Evolutionary conservation across 805 yeast genomes (phyloP), one percentile per base, ranked within the genome.

Genomic region (Candida xyloterini): DNA sequence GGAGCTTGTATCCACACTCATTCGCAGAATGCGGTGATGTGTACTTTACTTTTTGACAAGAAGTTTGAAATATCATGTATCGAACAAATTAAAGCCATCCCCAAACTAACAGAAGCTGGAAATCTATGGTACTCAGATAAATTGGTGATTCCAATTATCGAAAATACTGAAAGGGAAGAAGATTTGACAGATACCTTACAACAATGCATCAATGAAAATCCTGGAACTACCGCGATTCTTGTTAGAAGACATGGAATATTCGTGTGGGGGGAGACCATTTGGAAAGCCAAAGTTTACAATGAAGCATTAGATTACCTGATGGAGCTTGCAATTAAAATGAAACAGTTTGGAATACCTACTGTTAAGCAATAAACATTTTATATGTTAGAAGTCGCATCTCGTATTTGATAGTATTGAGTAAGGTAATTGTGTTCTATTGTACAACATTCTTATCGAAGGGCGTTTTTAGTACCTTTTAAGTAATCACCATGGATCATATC

Each of bases 1-100:
- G 95, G 95, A 7, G 96, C 96, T 2, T 86, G 95, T 59, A 89
- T 90, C 43, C 98, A 90, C 61, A 90, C 97, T 0, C 98, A 90
- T 59, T 89, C 96, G 0, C 91, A 82, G 54, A 77, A 77, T 42
- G 95, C 97, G 0, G 96, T 90, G 1, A 70, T 90, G 78, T 78
- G 79, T 20, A 78, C 95, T 0, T 60, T 86, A 49, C 59, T 90
- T 10, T 86, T 73, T 60, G 80, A 76, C 36, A 69, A 78, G 42
- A 90, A 78, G 56, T 89, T 90, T 61, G 71, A 70, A 34, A 89
- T 91, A 45, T 70, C 84, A 35, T 79, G 84, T 51, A 79, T 90
- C 47, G 98, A 90, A 66, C 95, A 90, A 64, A 86, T 91, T 64
- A 90, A 91, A 60, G 98, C 97, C 0, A 68, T 89, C 30, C 97